A percentile compares a stretch with the other conserved stretches of the same genome.
phyloP scores from a whole-genome alignment of 2,329 filamentous ascomycete species.

The Aspergillus persii region DNA sequence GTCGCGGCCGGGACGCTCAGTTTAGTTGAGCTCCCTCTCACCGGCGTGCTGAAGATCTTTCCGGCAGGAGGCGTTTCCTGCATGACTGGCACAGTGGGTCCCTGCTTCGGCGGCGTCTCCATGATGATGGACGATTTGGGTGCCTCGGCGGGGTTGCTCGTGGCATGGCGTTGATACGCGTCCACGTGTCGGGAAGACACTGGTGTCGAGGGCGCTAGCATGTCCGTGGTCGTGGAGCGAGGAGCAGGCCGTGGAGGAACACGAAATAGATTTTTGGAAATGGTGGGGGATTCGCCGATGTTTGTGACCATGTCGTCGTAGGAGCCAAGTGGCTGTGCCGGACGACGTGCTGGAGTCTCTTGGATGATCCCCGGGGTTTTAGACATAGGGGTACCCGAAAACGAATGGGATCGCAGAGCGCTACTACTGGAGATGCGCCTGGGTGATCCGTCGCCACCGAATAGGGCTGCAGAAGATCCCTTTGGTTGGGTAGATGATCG shows the following conservation, averaged over 20 bases:
- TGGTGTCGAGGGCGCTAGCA: slow-evolving; percentile 28
- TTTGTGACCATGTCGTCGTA: slow-evolving; percentile 10
- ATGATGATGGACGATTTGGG: slow-evolving; percentile 22
- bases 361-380: slow-evolving; percentile 26
- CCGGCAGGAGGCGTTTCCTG: neutral
- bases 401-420: slow-evolving; percentile 27
- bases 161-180: slow-evolving; percentile 8
- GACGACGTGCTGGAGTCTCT: slow-evolving; percentile 42
- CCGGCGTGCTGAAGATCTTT: slow-evolving; percentile 30
- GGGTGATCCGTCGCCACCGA: slow-evolving; percentile 7
- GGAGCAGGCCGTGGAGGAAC: slow-evolving; percentile 27
- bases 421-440: slow-evolving; percentile 11
- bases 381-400: slow-evolving; percentile 21
- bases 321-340: slow-evolving; percentile 23
- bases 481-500: slow-evolving; percentile 31
- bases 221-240: slow-evolving; percentile 20
- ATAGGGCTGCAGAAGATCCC: slow-evolving; percentile 3
- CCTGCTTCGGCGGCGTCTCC: slow-evolving; percentile 17
- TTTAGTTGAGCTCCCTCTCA: slow-evolving; percentile 28
- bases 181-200: slow-evolving; percentile 24
- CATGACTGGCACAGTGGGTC: neutral
- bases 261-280: slow-evolving; percentile 25
- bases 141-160: neutral
- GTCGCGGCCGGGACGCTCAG: slow-evolving; percentile 14
- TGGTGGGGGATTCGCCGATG: slow-evolving; percentile 12